Percentiles rank a stretch among this genome's conserved stretches.
These are phyloP conservation scores for Boletellus dicymbophilus DNA, from an alignment of 1,284 basidiomycete species.

Conservation along the genomic window DNA sequence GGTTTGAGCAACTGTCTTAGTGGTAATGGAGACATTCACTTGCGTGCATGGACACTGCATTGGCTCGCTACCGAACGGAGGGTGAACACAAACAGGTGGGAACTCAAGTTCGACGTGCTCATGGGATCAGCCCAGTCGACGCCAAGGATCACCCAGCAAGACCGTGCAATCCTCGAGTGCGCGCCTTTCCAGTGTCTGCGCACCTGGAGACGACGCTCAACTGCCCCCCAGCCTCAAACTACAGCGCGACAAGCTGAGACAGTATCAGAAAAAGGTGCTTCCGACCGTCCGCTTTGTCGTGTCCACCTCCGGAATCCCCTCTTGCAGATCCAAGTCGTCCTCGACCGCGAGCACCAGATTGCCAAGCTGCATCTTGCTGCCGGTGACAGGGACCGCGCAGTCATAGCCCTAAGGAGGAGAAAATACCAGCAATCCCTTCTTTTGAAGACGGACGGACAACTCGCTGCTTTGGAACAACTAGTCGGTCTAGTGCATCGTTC, in stretches of 20 bases:
- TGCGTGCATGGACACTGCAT: slow-evolving; percentile 32
- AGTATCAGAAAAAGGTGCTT: slow-evolving; percentile 91
- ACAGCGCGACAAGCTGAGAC: slow-evolving; percentile 93
- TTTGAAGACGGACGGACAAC: slow-evolving; percentile 86
- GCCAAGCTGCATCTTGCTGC: slow-evolving; percentile 80
- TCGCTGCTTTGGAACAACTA: slow-evolving; percentile 89
- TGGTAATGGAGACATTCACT: slow-evolving; percentile 30
- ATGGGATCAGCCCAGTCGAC: slow-evolving; percentile 80
- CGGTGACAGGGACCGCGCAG: slow-evolving; percentile 86
- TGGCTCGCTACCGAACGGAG: slow-evolving; percentile 19
- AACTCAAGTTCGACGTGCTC: too few relatives aligned
- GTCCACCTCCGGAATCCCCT: not conserved
- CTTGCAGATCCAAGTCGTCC: slow-evolving; percentile 79
- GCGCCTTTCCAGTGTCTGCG: slow-evolving; percentile 33
- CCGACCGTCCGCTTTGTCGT: not conserved
- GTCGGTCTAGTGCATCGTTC: slow-evolving; percentile 47
- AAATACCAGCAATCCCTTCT: slow-evolving; percentile 95
- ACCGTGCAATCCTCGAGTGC: slow-evolving; percentile 93
- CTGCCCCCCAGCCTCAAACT: slow-evolving; percentile 72
- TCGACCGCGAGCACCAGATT: slow-evolving; percentile 88
- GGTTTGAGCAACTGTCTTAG: slow-evolving; percentile 16
- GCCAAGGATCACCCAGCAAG: slow-evolving; percentile 91
- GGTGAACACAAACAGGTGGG: too few relatives aligned
- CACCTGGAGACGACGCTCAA: slow-evolving; percentile 24
- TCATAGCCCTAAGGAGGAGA: slow-evolving; percentile 83